Evolutionary conservation across 2,329 filamentous ascomycete genomes (phyloP), one percentile per base, ranked within the genome.

Genomic region (Lachnellula cervina): DNA sequence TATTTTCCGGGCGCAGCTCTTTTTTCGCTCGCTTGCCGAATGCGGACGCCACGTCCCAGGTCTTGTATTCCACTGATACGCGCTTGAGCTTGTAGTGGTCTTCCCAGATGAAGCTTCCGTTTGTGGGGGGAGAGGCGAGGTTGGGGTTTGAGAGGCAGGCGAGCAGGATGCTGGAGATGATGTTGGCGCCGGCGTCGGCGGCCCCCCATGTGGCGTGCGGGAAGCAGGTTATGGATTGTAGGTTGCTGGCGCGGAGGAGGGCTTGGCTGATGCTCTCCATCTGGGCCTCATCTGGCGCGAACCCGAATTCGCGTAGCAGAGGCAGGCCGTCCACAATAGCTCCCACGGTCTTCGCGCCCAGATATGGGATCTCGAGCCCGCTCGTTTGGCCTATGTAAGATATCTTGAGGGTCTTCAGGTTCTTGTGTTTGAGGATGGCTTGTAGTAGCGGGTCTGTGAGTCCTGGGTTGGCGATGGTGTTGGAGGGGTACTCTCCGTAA

Each of bases 391-490:
- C 38, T 2, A 1, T 13, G 23, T 52, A 52, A 14, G 50, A 34
- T n/a, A 49, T 54, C 28, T 14, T 37, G 17, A 54, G 25, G 16
- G 34, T 48, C 17, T 19, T 16, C 28, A 54, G 34, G 37, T 54
- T 48, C 44, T 54, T 48, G 32, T 54, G 43, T 25, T 54, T 54
- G 21, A 48, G 51, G 16, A 54, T 54, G 5, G 43, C 43, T 14
- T 49, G 38, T 17, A 52, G 17, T 45, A 49, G 19, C 4, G 32
- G 9, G 38, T 49, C 28, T 32, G 51, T 7, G 7, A 48, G 32
- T 32, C 34, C 51, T 23, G 17, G 51, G n/a, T 49, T 42, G 19
- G 34, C 23, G 6, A 34, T 6, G 38, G 13, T 37, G n/a, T 11
- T 23, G 25, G 11, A 9, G 14, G 23, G 21, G 25, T 52, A 52